A percentile compares a stretch with the other conserved stretches of the same genome.
These are phyloP conservation scores for Daldinia sp. DNA, from an alignment of 2,329 filamentous ascomycete genomes.

Conservation along the genomic window DNA sequence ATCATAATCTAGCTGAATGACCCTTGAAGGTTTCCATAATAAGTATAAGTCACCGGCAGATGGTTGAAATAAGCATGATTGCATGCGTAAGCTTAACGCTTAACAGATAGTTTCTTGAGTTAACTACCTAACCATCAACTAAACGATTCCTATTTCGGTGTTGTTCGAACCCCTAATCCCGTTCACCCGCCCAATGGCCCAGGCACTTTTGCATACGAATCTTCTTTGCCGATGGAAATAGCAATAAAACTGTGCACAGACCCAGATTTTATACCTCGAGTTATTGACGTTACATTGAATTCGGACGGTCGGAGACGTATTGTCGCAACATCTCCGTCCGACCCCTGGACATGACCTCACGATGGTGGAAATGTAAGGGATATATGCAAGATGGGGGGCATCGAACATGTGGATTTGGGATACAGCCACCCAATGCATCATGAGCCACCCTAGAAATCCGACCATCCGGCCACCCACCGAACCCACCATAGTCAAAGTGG, in stretches of 20 bases:
- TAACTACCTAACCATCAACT: not conserved
- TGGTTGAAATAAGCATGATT: conserved; percentile 4
- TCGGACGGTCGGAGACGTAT: conserved; percentile 36
- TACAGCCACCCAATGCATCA: conserved; percentile 21
- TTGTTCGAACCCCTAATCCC: not conserved
- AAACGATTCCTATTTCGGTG: not conserved
- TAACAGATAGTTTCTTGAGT: not conserved
- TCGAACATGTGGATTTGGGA: conserved; percentile 4
- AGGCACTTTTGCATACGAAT: conserved; percentile 1
- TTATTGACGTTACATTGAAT: conserved; percentile 17
- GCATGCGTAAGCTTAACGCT: not conserved
- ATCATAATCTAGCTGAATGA: not conserved
- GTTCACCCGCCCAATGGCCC: not conserved
- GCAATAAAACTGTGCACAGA: conserved; percentile 3
- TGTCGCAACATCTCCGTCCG: conserved; percentile 11
- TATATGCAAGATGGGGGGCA: conserved; percentile 11
- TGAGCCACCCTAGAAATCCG: conserved; percentile 9
- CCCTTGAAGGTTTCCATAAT: not conserved
- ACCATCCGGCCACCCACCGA: conserved; percentile 27
- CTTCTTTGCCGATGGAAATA: not conserved
- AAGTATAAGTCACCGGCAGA: not conserved
- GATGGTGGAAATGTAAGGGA: not conserved
- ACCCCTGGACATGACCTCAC: conserved; percentile 19
- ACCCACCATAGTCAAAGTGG: conserved; percentile 11
- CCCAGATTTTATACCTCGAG: conserved; percentile 12